phyloP scores from a whole-genome alignment of 1,284 basidiomycete genomes.

The Filobasidium uniguttulatum region DNA sequence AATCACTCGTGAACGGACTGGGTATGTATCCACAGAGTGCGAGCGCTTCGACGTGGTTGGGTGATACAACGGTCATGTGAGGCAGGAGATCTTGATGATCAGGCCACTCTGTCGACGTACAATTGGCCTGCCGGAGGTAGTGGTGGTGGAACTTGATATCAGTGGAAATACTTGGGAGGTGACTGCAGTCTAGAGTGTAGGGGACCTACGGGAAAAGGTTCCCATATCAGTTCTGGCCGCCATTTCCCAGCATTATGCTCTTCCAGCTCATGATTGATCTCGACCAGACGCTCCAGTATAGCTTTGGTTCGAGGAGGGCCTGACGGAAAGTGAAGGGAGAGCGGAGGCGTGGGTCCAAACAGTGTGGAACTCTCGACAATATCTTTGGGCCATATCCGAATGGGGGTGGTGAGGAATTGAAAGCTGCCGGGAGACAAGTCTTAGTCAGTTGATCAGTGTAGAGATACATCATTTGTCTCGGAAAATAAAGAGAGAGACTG shows the following conservation, averaged over 20 bases:
- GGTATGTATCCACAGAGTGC: constrained; percentile 18
- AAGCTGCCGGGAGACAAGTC: not conserved
- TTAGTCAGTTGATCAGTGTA: not conserved
- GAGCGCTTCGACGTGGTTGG: constrained; percentile 32
- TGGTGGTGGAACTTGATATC: not conserved
- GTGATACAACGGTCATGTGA: constrained; percentile 18
- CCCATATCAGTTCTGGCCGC: constrained; percentile 10
- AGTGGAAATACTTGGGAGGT: not conserved
- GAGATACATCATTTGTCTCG: too few relatives aligned
- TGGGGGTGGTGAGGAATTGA: constrained; percentile 2
- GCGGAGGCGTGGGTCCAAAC: not conserved
- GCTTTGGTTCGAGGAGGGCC: constrained; percentile 4
- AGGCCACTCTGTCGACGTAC: constrained; percentile 2
- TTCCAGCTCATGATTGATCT: not conserved
- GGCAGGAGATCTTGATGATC: not conserved
- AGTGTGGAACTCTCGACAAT: constrained; percentile 1
- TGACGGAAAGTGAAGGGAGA: constrained; percentile 7
- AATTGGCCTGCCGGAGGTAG: constrained; percentile 6
- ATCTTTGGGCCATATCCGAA: constrained; percentile 10
- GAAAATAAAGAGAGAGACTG: not conserved
- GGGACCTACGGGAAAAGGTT: constrained; percentile 11
- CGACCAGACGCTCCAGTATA: constrained; percentile 5
- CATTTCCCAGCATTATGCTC: not conserved
- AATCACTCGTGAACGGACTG: constrained; percentile 5
- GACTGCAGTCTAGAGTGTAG: not conserved